Evolutionary conservation across 116 monocot species (phyloP).

Genomic region (Papilionanthe hybrid): DNA sequence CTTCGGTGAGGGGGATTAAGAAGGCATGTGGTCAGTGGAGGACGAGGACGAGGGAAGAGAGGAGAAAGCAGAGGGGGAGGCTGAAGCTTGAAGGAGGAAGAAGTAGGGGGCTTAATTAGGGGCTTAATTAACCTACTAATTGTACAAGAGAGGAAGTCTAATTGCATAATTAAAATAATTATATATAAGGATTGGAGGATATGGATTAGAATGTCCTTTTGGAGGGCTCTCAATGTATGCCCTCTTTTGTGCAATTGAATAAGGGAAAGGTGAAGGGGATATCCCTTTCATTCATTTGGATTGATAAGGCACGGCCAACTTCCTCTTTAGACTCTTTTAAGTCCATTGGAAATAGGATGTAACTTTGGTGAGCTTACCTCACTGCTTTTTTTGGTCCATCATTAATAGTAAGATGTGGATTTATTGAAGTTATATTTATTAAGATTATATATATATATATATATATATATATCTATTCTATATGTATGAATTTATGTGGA

Average conservation of each 20-base stretch:
- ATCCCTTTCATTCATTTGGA: constrained; percentile 6
- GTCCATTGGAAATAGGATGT: not conserved
- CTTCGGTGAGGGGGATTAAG: not conserved
- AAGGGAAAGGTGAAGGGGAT: constrained; percentile 6
- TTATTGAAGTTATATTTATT: no score
- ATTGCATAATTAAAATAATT: not conserved
- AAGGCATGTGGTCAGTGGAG: not conserved
- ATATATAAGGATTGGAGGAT: not conserved
- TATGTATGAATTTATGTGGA: no score
- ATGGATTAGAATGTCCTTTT: constrained; percentile 2
- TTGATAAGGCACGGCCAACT: not conserved
- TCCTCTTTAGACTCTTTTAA: not conserved
- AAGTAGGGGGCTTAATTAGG: not conserved
- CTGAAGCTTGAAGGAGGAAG: not conserved
- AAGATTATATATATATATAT: no score
- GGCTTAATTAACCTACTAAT: not conserved
- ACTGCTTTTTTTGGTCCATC: not conserved
- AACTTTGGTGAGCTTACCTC: not conserved
- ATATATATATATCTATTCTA: no score
- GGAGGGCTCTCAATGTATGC: not conserved
- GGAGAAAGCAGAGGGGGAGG: not conserved
- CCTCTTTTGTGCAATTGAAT: constrained; percentile 2
- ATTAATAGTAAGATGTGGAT: not conserved
- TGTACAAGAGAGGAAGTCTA: not conserved
- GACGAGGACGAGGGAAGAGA: not conserved